Base-by-base conservation (phyloP, 495 filamentous ascomycete species). In the Penicillium waksmanii region DNA sequence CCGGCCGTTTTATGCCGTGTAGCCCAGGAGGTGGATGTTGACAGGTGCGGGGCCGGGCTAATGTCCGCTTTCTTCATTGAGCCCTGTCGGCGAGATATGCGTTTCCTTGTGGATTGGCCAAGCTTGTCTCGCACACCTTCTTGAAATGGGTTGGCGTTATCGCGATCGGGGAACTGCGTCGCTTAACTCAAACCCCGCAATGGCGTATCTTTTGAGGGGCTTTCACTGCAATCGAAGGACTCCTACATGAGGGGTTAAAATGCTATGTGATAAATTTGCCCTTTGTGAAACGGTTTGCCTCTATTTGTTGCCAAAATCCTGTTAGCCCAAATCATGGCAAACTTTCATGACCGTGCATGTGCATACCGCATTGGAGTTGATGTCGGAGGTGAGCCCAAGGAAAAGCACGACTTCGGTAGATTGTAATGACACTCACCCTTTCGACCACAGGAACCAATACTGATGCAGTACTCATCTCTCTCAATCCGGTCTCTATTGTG, bases 381-480 rank as follows among this genome's bases (percentile, higher is more conserved):
- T 60, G 66, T 68, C 15, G 66, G 66, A 15, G 66, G 65, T 64
- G 55, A 35, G 57, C 50, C 15, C 36, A n/a, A 38, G 36, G 36
- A 38, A 38, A n/a, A 1, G 1, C 36, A 38, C 10, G 36, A 38
- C 3, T 38, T 18, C 12, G 5, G 12, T 38, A 23, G 3, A 36
- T 13, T 52, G 21, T 43, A 46, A 44, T 3, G 10, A 57, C 0
- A 31, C 42, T 18, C 9, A 18, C 1, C 8, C 12, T 19, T 21
- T 46, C n/a, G n/a, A 12, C 17, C 42, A n/a, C 48, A 69, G 83
- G 85, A 23, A 87, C 85, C 36, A 88, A 87, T 60, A 87, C 84
- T 0, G 85, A 87, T 58, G 83, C 80, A 21, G 85, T 86, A 8
- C 69, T 85, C 43, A 70, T 87, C 42, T 62, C 58, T 6, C 72